Conservation (phyloP, 768 basidiomycete genomes). For the Russula emetica region DNA sequence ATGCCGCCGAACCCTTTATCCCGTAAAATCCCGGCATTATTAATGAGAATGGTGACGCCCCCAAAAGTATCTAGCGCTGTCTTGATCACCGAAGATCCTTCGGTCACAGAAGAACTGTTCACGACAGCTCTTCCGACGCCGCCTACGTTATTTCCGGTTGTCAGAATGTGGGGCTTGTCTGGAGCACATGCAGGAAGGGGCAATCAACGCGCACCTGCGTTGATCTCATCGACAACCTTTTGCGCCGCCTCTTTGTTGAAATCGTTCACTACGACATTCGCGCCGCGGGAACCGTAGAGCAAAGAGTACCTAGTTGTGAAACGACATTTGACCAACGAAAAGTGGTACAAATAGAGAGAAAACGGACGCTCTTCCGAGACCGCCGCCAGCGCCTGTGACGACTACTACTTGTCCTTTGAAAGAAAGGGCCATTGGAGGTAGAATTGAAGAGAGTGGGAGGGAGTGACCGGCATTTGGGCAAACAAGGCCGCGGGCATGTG, state of each 20-base stretch:
- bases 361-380: constrained; percentile 84
- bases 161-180: neutral
- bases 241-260: constrained; percentile 85
- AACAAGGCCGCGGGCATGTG: constrained; percentile 3
- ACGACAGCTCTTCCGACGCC: constrained; percentile 86
- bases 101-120: constrained; percentile 82
- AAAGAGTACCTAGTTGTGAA: constrained; percentile 68
- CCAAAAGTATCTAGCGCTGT: constrained; percentile 85
- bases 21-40: constrained; percentile 90
- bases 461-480: neutral
- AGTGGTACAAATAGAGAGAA: neutral
- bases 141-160: neutral
- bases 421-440: constrained; percentile 48
- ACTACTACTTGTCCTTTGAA: constrained; percentile 91
- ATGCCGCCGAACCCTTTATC: constrained; percentile 60
- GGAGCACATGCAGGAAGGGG: neutral
- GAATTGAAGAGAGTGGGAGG: neutral
- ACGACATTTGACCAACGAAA: neutral
- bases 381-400: constrained; percentile 93
- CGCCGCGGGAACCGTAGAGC: constrained; percentile 88
- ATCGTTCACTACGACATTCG: constrained; percentile 94
- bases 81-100: constrained; percentile 83
- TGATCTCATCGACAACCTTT: constrained; percentile 88
- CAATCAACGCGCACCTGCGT: constrained; percentile 50
- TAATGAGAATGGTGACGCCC: constrained; percentile 79